These are phyloP conservation scores for Diaporthe amygdali DNA, from an alignment of 2,329 filamentous ascomycete genomes.

Conservation along the genomic window DNA sequence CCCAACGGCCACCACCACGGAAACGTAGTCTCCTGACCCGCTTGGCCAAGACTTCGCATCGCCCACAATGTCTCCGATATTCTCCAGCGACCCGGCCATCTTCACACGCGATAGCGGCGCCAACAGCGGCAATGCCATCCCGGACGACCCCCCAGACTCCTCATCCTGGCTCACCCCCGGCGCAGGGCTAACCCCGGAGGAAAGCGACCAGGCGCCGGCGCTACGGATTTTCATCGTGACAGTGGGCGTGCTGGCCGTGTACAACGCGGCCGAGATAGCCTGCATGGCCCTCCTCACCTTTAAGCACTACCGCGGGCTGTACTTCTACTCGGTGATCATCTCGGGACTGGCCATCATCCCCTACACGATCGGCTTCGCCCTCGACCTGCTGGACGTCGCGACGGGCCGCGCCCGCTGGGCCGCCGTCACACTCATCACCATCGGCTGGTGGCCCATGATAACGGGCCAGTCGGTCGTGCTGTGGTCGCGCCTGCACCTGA, in stretches of 20 bases:
- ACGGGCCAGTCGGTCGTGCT: constrained; percentile 14
- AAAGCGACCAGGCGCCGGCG: background rate
- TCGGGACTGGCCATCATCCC: constrained; percentile 13
- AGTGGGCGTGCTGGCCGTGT: background rate
- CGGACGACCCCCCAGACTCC: background rate
- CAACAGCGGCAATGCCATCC: background rate
- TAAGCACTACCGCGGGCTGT: constrained; percentile 14
- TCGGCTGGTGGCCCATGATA: constrained; percentile 18
- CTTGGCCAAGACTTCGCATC: background rate
- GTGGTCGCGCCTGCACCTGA: constrained; percentile 16
- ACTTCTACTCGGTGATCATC: constrained; percentile 6
- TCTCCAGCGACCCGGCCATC: background rate
- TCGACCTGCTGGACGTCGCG: constrained; percentile 7
- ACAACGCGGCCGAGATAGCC: constrained; percentile 14
- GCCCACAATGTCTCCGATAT: background rate
- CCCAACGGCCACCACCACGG: background rate
- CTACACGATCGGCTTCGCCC: constrained; percentile 5
- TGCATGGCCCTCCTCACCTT: constrained; percentile 5
- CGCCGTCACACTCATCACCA: constrained; percentile 13
- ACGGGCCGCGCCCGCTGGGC: background rate
- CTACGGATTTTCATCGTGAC: constrained; percentile 1
- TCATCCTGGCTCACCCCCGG: constrained; percentile 4
- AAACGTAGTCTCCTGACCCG: background rate
- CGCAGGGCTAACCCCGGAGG: constrained; percentile 3
- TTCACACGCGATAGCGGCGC: background rate